Conservation (phyloP, 2,329 filamentous ascomycete genomes). For the Colletotrichum sp. region DNA sequence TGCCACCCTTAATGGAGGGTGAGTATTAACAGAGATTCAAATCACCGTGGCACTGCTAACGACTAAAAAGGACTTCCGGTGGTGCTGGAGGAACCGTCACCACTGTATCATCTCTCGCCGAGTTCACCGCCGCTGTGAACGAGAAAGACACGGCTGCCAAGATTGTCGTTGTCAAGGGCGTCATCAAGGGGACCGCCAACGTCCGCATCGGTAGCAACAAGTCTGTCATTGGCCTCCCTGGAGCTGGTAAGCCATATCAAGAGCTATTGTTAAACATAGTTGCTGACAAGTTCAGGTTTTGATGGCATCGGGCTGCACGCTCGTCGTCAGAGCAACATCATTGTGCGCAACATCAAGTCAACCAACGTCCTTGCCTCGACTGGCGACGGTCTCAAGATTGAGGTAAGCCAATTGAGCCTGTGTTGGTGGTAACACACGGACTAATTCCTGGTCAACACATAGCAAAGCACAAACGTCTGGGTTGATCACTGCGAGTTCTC, state of each 20-base stretch:
- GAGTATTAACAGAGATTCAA: neutral
- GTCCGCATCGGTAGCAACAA: conserved; percentile 47
- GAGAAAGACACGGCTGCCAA: conserved; percentile 38
- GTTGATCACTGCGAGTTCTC: conserved; percentile 50
- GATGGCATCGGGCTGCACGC: conserved; percentile 44
- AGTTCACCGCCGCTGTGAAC: conserved; percentile 48
- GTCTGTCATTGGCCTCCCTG: conserved; percentile 42
- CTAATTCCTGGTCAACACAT: conserved; percentile 53
- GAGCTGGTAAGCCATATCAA: conserved; percentile 5
- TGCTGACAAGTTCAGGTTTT: neutral
- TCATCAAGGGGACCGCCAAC: conserved; percentile 40
- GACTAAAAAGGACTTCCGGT: conserved; percentile 45
- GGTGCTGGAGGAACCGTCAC: conserved; percentile 52
- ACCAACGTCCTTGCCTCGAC: conserved; percentile 37
- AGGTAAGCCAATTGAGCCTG: neutral
- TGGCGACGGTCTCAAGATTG: conserved; percentile 44
- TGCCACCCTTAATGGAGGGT: conserved; percentile 47
- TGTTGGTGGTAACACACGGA: conserved; percentile 23
- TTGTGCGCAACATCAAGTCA: conserved; percentile 60
- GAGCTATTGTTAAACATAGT: neutral
- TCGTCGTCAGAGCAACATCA: conserved; percentile 54
- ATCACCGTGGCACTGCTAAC: neutral
- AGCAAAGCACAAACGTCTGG: conserved; percentile 53
- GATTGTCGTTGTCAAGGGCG: conserved; percentile 42
- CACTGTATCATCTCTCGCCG: conserved; percentile 50